Evolutionary conservation across 495 filamentous ascomycete species (phyloP), one percentile per base, ranked within the genome.

Genomic region (Penicillium ochrochloron): DNA sequence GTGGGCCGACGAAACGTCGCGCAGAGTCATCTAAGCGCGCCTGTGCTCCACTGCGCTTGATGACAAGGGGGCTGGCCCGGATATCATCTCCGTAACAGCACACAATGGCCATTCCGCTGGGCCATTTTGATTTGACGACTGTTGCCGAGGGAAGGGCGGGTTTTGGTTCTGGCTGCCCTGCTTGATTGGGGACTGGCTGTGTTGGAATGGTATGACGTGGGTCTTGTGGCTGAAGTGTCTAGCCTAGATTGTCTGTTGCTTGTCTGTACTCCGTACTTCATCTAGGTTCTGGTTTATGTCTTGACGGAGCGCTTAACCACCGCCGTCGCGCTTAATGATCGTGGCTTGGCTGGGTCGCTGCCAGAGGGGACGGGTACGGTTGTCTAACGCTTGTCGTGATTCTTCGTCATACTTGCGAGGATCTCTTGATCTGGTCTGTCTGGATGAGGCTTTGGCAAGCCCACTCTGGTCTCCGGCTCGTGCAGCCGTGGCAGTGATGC

Each of bases 41-140:
- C 3, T 23, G 19, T 48, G 42, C 19, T 48, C 42, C 42, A 48
- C 42, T 23, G 7, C 42, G 37, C 37, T 17, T 41, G 42, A 23
- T 23, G 42, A 19, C 42, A 44, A 48, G n/a, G 42, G 48, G 42
- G n/a, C 7, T 46, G 42, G 19, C 42, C 48, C 48, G 48, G 48
- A 51, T 29, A 51, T 51, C 48, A 51, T 51, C 23, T 51, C 48
- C 48, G 48, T 17, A 12, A 17, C 48, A 27, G 11, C 25, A 25
- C 48, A 23, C 42, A 46, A 29, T 5, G 14, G 23, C 48, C 12
- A 31, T 51, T 41, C 15, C 9, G 57, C 33, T 55, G 35, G 31
- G 31, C 17, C 11, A 25, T 15, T 23, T 35, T 35, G 52, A 55
- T n/a, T 21, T n/a, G 19, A 19, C 4, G 19, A 1, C 52, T 21